Base-by-base conservation (phyloP, 2,329 filamentous ascomycete genomes). In the Penicillium paneum region DNA sequence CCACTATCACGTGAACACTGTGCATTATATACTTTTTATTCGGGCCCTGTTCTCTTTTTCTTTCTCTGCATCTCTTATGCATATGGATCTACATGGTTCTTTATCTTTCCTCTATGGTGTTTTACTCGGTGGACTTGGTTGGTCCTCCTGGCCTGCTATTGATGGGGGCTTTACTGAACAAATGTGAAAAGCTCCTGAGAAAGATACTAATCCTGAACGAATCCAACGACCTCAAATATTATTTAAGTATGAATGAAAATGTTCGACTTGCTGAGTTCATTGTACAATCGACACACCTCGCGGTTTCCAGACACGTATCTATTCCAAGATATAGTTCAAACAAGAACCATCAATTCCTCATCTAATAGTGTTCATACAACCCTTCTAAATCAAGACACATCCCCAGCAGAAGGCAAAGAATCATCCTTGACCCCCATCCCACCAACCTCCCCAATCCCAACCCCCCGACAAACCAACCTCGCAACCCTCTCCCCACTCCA, bases 401-500 rank as follows among this genome's bases (percentile, higher is more conserved):
- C 28, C n/a, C 26, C 40, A 13, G 60, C 65, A 19, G 67, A 69
- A 34, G 69, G 71, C 54, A 72, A 62, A 51, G 65, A 66, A 66
- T 72, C 71, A 61, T 72, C 70, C 58, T 49, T 49, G 56, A 35
- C 42, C 39, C 0, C 58, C 59, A 40, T 67, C 41, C 1, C 39
- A 15, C 68, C 70, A 28, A 62, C 39, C 15, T 47, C 58, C 1
- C 62, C 61, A 41, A 74, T 52, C 1, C 65, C 64, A 55, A 66
- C 61, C 2, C 61, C 21, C 32, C 60, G 56, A 54, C 70, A 74
- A 42, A 78, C 63, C 67, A 85, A 82, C 69, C 78, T 81, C 1
- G 82, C 91, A 32, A 91, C 89, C 19, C 81, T 82, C 76, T 96
- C 90, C 1, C 92, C 92, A 69, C 89, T 91, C 90, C 90, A 96